Conservation (phyloP, 148 eudicot genomes). For the Camellia granthamiana region DNA sequence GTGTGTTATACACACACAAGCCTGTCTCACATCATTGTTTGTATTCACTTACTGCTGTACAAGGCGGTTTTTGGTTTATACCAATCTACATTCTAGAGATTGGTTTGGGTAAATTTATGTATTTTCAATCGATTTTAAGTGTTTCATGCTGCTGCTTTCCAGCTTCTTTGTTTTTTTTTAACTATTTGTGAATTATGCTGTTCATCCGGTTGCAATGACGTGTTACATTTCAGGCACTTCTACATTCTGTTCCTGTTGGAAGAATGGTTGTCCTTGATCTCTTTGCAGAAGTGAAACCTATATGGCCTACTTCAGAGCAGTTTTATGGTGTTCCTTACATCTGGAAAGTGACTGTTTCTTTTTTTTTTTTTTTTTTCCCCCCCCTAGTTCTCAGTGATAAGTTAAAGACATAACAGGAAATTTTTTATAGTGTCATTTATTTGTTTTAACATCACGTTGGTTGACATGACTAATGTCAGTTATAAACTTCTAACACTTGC, state of each 20-base stretch:
- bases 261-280: slow-evolving; percentile 54
- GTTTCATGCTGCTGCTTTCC: neutral
- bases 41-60: neutral
- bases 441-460: no score
- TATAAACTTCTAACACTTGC: neutral
- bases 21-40: neutral
- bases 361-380: neutral
- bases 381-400: neutral
- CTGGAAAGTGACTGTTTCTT: slow-evolving; percentile 30
- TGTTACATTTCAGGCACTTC: slow-evolving; percentile 43
- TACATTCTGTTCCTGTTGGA: slow-evolving; percentile 55
- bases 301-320: slow-evolving; percentile 49
- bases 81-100: neutral
- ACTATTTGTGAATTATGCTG: neutral
- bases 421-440: no score
- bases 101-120: neutral
- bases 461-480: no score
- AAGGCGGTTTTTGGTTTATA: neutral
- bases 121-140: neutral
- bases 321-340: slow-evolving; percentile 55
- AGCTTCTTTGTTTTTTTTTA: neutral
- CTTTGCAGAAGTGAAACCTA: slow-evolving; percentile 49
- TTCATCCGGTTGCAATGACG: neutral
- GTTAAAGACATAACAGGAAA: neutral
- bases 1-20: neutral